Conservation (phyloP, 2,329 filamentous ascomycete genomes). For the Phialemoniopsis sp. region DNA sequence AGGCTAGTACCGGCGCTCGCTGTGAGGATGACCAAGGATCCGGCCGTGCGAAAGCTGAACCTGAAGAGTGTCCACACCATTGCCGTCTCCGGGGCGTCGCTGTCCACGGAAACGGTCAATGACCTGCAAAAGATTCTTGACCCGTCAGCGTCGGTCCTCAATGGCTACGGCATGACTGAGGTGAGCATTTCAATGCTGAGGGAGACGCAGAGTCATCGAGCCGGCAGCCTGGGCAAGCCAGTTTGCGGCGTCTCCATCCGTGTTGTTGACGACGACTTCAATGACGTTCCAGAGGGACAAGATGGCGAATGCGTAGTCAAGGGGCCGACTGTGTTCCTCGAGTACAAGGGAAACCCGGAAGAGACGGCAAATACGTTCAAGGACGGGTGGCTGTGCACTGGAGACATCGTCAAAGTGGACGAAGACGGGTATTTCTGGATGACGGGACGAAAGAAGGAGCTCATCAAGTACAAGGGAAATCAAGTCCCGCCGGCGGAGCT, state of each 20-base stretch:
- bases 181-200: too few species aligned
- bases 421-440: conserved; percentile 22
- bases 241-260: conserved; percentile 14
- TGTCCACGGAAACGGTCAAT: conserved; percentile 11
- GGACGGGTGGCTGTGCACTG: conserved; percentile 22
- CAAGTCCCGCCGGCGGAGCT: conserved; percentile 25
- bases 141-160: conserved; percentile 8
- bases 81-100: conserved; percentile 14
- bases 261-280: conserved; percentile 20
- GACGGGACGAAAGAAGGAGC: conserved; percentile 23
- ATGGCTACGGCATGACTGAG: conserved; percentile 19
- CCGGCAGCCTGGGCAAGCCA: conserved; percentile 10
- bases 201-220: too few species aligned
- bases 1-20: conserved; percentile 15
- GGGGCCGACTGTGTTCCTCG: conserved; percentile 19
- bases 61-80: conserved; percentile 10
- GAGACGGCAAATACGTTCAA: conserved; percentile 18
- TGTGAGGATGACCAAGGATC: conserved; percentile 14
- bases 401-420: conserved; percentile 21
- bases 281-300: conserved; percentile 17
- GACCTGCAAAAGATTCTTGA: conserved; percentile 8
- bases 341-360: conserved; percentile 18
- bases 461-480: conserved; percentile 24
- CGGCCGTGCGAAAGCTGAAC: conserved; percentile 7
- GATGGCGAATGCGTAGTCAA: conserved; percentile 20